phyloP scores from a whole-genome alignment of 371 early-diverging fungal species.

The Mucor plumbeus region DNA sequence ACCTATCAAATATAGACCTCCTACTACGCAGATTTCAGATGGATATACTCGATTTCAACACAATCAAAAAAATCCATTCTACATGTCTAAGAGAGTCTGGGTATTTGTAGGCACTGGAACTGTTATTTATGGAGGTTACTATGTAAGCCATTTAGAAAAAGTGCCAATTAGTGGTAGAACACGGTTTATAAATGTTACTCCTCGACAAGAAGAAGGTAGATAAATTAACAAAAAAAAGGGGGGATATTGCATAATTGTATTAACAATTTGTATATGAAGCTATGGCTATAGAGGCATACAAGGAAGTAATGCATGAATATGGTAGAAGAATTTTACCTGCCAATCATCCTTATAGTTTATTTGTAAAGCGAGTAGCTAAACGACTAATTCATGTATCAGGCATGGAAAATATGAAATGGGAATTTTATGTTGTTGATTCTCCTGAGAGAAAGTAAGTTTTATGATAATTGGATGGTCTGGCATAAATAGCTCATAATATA shows the following conservation, averaged over 20 bases:
- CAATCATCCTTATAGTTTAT: conserved; percentile 59
- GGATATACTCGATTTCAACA: conserved; percentile 40
- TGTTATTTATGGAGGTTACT: conserved; percentile 60
- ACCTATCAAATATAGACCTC: conserved; percentile 11
- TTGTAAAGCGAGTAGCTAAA: conserved; percentile 69
- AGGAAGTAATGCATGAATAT: conserved; percentile 70
- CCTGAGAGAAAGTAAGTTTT: conserved; percentile 71
- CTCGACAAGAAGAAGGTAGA: conserved; percentile 60
- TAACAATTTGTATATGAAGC: conserved; percentile 16
- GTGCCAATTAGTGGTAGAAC: conserved; percentile 69
- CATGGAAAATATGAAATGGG: conserved; percentile 74
- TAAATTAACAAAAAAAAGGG: too few relatives aligned
- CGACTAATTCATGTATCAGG: conserved; percentile 74
- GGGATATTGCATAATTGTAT: not conserved
- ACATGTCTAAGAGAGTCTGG: conserved; percentile 40
- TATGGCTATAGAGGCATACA: conserved; percentile 72
- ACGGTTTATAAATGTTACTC: conserved; percentile 67
- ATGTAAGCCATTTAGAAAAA: conserved; percentile 65
- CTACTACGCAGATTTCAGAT: not conserved
- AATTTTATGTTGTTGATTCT: conserved; percentile 80
- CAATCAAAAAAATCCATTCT: conserved; percentile 32
- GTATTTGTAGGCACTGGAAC: conserved; percentile 48
- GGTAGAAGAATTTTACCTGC: conserved; percentile 63
- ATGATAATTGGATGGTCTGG: not conserved
- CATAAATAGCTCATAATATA: not conserved